Evolutionary conservation across 495 filamentous ascomycete species (phyloP), one percentile per base, ranked within the genome.

Genomic region (Parachaetomium inaequale): DNA sequence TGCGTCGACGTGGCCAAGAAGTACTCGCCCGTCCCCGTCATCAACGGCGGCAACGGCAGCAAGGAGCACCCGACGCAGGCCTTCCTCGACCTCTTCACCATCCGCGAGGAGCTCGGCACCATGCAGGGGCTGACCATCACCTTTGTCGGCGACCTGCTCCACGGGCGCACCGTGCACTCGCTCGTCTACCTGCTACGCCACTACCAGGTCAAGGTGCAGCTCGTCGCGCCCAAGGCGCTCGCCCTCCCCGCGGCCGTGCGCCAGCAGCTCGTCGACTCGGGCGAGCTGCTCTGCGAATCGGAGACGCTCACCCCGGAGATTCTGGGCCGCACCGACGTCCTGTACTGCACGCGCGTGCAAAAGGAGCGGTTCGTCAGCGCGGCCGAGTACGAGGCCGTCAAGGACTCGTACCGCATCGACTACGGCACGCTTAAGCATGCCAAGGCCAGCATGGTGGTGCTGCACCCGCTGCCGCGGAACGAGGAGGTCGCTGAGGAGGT

Each of bases 71-170:
- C 94, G 4, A 98, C 95, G 0, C 94, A 98, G 76, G 94, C 94
- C 5, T 92, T 98, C 85, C 82, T 97, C n/a, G 94, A 98, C 70
- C 85, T 98, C 64, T 98, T 96, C 82, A 98, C 94, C 40, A 97
- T 98, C 74, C 88, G 95, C 58, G 92, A 98, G 76, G 94, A 98
- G 76, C 82, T 98, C 21, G 94, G 94, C 58, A 96, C 91, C 5
- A 93, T 98, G 55, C 90, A 90, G 66, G 92, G 91, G 43, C 80
- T 98, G 63, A 96, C 91, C 52, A 93, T 98, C 73, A 98, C 94
- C 55, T 98, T 98, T 73, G 84, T 87, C 54, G 94, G 94, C 68
- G 94, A 98, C 69, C 85, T 98, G 45, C 85, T 87, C 64, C 94
- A 96, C 75, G 94, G 94, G 47, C 87, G 94, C 54, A 92, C 95